A percentile compares a stretch with the other conserved stretches of the same genome.
These are phyloP conservation scores for Claviceps sp. DNA, from an alignment of 2,329 filamentous ascomycete genomes.

Conservation along the genomic window DNA sequence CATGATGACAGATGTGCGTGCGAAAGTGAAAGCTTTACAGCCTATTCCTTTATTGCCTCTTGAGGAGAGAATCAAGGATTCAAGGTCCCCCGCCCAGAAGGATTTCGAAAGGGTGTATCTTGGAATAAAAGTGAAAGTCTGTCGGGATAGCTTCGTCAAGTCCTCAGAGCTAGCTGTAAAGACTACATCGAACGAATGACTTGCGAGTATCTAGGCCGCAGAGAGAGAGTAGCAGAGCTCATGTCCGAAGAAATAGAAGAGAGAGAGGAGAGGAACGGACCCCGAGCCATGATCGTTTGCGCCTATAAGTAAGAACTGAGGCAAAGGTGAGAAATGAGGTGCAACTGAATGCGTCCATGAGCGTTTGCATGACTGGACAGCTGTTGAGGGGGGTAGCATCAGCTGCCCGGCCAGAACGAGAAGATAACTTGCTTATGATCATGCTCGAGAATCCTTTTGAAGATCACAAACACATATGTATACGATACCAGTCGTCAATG, in stretches of 20 bases:
- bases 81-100: no score
- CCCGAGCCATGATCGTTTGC: not conserved
- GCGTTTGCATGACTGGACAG: not conserved
- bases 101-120: no score
- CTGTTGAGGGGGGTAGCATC: not conserved
- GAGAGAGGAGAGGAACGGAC: not conserved
- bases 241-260: not conserved
- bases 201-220: not conserved
- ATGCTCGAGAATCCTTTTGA: not conserved
- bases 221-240: not conserved
- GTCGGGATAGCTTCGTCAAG: not conserved
- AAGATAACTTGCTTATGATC: not conserved
- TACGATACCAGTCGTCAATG: not conserved
- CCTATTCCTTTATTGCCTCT: not conserved
- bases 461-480: not conserved
- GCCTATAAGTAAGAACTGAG: constrained; percentile 4
- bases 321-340: not conserved
- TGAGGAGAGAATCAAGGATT: not conserved
- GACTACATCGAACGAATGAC: not conserved
- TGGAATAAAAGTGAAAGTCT: not conserved
- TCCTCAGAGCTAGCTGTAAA: not conserved
- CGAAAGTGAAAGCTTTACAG: not conserved
- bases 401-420: not conserved
- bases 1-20: not conserved
- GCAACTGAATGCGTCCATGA: not conserved